These are phyloP conservation scores for Zopfochytrium polystomum DNA, from an alignment of 371 early-diverging fungal species.

Conservation along the genomic window DNA sequence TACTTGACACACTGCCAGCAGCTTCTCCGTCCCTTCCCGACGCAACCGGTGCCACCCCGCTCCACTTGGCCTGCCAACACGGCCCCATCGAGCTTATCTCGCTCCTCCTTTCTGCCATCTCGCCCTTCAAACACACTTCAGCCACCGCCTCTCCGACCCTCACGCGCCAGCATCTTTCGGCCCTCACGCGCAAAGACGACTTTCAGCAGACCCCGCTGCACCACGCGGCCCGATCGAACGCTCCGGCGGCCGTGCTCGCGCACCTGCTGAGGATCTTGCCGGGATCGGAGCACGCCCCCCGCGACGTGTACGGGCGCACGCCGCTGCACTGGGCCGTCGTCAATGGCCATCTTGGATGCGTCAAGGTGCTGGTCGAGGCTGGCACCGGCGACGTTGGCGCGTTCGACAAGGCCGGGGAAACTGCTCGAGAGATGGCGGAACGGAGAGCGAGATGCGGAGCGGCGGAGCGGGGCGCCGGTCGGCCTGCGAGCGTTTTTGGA, in stretches of 20 bases:
- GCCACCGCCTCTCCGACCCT: not conserved
- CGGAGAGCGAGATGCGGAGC: constrained; percentile 38
- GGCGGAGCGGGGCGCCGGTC: constrained; percentile 26
- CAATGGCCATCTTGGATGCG: constrained; percentile 32
- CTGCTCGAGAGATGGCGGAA: constrained; percentile 30
- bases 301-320: constrained; percentile 31
- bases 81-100: constrained; percentile 26
- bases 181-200: constrained; percentile 15
- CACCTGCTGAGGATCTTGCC: not conserved
- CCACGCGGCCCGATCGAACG: constrained; percentile 34
- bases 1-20: constrained; percentile 19
- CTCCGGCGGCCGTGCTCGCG: constrained; percentile 21
- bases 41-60: constrained; percentile 16
- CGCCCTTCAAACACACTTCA: not conserved
- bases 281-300: not conserved
- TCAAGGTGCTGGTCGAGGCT: constrained; percentile 21
- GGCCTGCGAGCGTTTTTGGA: constrained; percentile 34
- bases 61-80: constrained; percentile 30
- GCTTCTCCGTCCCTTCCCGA: constrained; percentile 9
- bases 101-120: constrained; percentile 6
- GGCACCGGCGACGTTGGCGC: constrained; percentile 21
- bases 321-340: constrained; percentile 38
- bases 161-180: not conserved
- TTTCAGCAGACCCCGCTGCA: constrained; percentile 31
- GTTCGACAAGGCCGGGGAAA: constrained; percentile 25